Conservation (phyloP, 805 yeast genomes). For the Ogataea nonfermentans region DNA sequence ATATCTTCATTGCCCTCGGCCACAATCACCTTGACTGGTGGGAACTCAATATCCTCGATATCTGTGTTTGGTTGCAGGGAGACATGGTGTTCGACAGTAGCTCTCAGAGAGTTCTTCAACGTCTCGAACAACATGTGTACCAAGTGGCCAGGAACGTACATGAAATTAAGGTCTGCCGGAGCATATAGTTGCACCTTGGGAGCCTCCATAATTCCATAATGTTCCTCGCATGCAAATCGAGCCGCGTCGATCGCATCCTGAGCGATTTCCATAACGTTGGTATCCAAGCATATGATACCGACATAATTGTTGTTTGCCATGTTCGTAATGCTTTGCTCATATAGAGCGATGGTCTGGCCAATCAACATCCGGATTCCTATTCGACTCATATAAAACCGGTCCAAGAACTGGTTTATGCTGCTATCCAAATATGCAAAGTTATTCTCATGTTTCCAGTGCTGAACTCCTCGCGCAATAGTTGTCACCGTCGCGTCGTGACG, state of each 20-base stretch:
- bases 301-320: constrained; percentile 67
- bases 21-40: constrained; percentile 82
- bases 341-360: constrained; percentile 88
- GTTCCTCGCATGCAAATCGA: constrained; percentile 85
- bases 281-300: constrained; percentile 83
- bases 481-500: constrained; percentile 93
- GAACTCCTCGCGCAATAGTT: constrained; percentile 88
- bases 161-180: constrained; percentile 71
- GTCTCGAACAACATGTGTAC: constrained; percentile 90
- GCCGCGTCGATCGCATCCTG: constrained; percentile 90
- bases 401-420: constrained; percentile 77
- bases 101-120: constrained; percentile 80
- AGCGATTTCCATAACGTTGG: constrained; percentile 80
- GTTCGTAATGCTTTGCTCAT: constrained; percentile 28
- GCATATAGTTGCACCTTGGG: constrained; percentile 81
- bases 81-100: constrained; percentile 80
- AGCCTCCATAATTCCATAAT: constrained; percentile 82
- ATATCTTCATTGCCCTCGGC: constrained; percentile 90
- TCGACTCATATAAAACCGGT: constrained; percentile 83
- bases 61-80: constrained; percentile 48
- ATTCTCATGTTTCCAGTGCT: constrained; percentile 73
- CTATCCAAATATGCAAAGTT: constrained; percentile 53
- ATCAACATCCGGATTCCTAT: constrained; percentile 91
- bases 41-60: constrained; percentile 66
- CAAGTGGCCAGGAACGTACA: constrained; percentile 92